Percentiles rank a stretch among this genome's conserved stretches.
Conservation (phyloP, 352 stramenopile species). For the Globisporangium irregulare region DNA sequence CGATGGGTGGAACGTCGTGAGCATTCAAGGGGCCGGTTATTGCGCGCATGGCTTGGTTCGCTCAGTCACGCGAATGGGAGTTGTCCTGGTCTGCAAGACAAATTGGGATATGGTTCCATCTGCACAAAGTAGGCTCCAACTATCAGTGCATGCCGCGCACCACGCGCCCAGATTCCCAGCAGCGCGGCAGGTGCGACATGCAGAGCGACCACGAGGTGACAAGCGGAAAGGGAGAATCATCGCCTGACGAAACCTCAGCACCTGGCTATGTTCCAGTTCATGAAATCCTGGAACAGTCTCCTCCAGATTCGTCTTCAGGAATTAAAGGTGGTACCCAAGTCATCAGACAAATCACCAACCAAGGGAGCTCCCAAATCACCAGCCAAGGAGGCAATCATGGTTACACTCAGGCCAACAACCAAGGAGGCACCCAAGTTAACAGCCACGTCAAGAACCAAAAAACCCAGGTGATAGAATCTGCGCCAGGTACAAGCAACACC, state of each 20-base stretch:
- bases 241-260: too few species aligned
- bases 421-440: background rate
- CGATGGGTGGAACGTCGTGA: background rate
- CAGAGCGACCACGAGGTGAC: background rate
- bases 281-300: too few species aligned
- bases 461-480: background rate
- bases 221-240: background rate
- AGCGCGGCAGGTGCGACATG: background rate
- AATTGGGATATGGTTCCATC: background rate
- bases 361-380: background rate
- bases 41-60: constrained; percentile 4
- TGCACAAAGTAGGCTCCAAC: background rate
- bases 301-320: background rate
- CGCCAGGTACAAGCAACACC: background rate
- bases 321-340: background rate
- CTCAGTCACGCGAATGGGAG: background rate
- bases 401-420: too few species aligned
- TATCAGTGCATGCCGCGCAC: background rate
- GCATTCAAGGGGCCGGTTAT: background rate
- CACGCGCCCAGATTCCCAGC: background rate
- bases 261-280: background rate
- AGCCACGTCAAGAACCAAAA: too few species aligned
- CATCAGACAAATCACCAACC: background rate
- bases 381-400: too few species aligned
- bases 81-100: constrained; percentile 5